Conservation (phyloP, 1,284 basidiomycete genomes). For the Tremellales sp. region DNA sequence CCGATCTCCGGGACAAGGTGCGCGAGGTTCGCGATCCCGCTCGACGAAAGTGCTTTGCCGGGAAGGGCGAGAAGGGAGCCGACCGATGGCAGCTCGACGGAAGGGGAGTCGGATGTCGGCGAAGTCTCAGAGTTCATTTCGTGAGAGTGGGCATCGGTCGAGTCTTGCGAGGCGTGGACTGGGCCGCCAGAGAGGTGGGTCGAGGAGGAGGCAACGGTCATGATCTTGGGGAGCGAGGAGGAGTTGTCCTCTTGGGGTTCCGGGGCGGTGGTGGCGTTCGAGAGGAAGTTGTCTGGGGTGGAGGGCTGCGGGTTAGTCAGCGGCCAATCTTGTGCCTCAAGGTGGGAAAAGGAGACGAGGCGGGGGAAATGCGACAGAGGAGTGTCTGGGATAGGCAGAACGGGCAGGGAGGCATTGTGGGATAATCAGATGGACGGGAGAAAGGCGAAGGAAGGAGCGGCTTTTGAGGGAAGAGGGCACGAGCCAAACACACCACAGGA, state of each 20-base stretch:
- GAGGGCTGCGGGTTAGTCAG: slow-evolving; percentile 30
- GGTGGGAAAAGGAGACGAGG: not conserved
- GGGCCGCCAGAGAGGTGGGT: slow-evolving; percentile 65
- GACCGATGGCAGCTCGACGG: slow-evolving; percentile 14
- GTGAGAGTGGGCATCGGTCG: slow-evolving; percentile 26
- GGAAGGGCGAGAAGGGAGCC: slow-evolving; percentile 20
- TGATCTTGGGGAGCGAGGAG: slow-evolving; percentile 57
- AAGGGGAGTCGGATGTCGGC: slow-evolving; percentile 6
- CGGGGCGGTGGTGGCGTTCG: slow-evolving; percentile 9
- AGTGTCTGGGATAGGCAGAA: no score
- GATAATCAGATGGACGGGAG: not conserved
- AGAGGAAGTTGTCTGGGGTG: slow-evolving; percentile 42
- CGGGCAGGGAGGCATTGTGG: not conserved
- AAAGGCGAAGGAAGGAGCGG: not conserved
- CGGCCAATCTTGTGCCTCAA: not conserved
- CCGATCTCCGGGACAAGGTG: slow-evolving; percentile 13
- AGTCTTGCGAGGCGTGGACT: slow-evolving; percentile 57
- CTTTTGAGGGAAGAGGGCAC: no score
- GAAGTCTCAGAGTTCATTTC: slow-evolving; percentile 6
- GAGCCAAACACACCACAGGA: not conserved
- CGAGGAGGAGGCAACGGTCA: slow-evolving; percentile 64
- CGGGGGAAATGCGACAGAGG: not conserved
- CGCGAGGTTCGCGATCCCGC: slow-evolving; percentile 17
- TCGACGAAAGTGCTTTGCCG: slow-evolving; percentile 12
- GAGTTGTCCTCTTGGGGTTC: slow-evolving; percentile 24